Evolutionary conservation across 2,329 filamentous ascomycete genomes (phyloP).

Genomic region (Aspergillus amoenus): DNA sequence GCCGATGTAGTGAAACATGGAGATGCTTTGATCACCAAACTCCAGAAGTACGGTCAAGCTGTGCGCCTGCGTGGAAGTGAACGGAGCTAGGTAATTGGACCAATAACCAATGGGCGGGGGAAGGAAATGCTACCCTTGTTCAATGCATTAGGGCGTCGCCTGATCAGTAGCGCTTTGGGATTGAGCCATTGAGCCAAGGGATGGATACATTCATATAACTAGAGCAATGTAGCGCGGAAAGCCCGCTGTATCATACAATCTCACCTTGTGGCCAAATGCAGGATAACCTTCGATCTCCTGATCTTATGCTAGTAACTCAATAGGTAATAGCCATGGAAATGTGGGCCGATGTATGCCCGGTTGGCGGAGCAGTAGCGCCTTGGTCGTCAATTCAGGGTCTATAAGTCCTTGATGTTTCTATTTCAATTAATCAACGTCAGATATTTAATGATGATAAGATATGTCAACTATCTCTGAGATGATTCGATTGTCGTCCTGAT

Average conservation of each 20-base stretch:
- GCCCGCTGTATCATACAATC: slow-evolving; percentile 25
- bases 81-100: slow-evolving; percentile 59
- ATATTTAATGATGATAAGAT: neutral
- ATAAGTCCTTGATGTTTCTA: neutral
- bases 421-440: neutral
- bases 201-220: slow-evolving; percentile 14
- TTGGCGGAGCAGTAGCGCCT: neutral
- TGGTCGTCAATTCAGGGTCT: neutral
- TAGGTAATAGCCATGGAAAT: neutral
- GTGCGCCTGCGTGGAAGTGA: slow-evolving; percentile 93
- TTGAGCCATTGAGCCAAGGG: slow-evolving; percentile 2
- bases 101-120: neutral
- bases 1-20: slow-evolving; percentile 96
- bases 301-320: neutral
- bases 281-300: slow-evolving; percentile 11
- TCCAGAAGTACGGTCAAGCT: slow-evolving; percentile 98
- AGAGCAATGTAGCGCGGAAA: slow-evolving; percentile 23
- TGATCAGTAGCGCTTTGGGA: slow-evolving; percentile 7
- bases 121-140: slow-evolving; percentile 4
- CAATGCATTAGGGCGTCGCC: neutral
- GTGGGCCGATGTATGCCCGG: slow-evolving; percentile 1
- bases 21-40: slow-evolving; percentile 95
- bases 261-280: slow-evolving; percentile 17
- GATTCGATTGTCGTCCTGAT: neutral
- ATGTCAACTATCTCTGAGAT: neutral